phyloP scores from a whole-genome alignment of 805 yeast species.

The Metschnikowia vanudenii region DNA sequence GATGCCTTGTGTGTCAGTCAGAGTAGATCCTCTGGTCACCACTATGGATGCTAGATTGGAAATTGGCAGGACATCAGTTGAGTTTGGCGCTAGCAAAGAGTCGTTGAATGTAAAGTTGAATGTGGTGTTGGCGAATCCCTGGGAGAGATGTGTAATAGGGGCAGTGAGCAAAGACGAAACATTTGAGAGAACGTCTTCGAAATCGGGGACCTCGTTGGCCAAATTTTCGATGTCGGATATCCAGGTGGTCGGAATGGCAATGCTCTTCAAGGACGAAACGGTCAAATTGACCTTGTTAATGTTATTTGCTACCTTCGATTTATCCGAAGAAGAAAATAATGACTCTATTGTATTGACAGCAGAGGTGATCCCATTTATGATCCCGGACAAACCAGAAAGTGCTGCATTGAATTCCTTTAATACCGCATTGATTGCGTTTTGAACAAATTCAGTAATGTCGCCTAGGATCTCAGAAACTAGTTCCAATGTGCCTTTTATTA shows the following conservation, averaged over 20 bases:
- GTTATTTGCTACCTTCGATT: constrained; percentile 35
- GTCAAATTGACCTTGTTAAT: constrained; percentile 51
- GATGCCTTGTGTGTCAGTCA: background rate
- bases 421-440: constrained; percentile 59
- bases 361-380: constrained; percentile 54
- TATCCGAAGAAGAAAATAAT: constrained; percentile 43
- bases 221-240: constrained; percentile 54
- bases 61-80: background rate
- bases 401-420: constrained; percentile 66
- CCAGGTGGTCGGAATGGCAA: constrained; percentile 66
- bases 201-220: constrained; percentile 57
- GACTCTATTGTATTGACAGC: constrained; percentile 49
- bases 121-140: constrained; percentile 3
- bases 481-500: constrained; percentile 68
- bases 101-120: constrained; percentile 9
- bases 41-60: background rate
- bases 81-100: background rate
- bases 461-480: constrained; percentile 55
- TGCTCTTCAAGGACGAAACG: constrained; percentile 26
- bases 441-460: constrained; percentile 58
- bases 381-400: constrained; percentile 53
- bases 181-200: constrained; percentile 58
- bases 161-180: constrained; percentile 50
- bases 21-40: background rate
- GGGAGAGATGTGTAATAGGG: constrained; percentile 6